Evolutionary conservation across 1,139 yeast genomes (phyloP), one percentile per base, ranked within the genome.

Genomic region (Candida anutae): DNA sequence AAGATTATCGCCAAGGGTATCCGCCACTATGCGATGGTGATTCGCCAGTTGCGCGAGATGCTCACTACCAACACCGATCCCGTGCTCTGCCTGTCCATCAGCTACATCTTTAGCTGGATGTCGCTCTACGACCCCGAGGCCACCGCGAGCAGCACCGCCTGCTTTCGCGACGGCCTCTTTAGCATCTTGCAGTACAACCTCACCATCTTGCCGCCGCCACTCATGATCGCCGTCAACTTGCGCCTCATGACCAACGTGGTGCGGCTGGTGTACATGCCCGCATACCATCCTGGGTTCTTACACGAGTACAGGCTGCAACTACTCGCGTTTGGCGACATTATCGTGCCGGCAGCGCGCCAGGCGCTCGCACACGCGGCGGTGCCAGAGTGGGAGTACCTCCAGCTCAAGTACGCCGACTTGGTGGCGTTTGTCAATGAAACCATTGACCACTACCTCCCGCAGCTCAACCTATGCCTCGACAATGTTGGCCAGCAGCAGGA

Each of bases 61-160:
- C 45, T 64, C 28, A 59, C 59, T 33, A 41, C 40, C 17, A 52
- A 57, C 33, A 35, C 37, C 15, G 53, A 55, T 28, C 62, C 65
- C 2, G 61, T 55, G 28, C 35, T 52, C 21, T 56, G 65, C 27
- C 52, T 68, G 1, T 50, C 55, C 4, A 58, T 58, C 6, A 59
- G 67, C 18, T 64, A 62, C 35, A 50, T 64, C 28, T 45, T 64
- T 24, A 55, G 64, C 34, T 42, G 63, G 30, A 62, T 62, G 66
- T 50, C 68, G 8, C 54, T 62, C 13, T 64, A 64, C 37, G 70
- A 64, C 33, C 69, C 69, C 1, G 68, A 61, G 35, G 68, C 66
- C 5, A 61, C 67, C 1, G 38, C 54, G n/a, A 41, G 55, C 34
- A 59, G 68, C 21, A 50, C 55, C 13, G 48, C 46, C 24, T 63